These are phyloP conservation scores for Viridothelium virens DNA, from an alignment of 495 filamentous ascomycete genomes.

Conservation along the genomic window DNA sequence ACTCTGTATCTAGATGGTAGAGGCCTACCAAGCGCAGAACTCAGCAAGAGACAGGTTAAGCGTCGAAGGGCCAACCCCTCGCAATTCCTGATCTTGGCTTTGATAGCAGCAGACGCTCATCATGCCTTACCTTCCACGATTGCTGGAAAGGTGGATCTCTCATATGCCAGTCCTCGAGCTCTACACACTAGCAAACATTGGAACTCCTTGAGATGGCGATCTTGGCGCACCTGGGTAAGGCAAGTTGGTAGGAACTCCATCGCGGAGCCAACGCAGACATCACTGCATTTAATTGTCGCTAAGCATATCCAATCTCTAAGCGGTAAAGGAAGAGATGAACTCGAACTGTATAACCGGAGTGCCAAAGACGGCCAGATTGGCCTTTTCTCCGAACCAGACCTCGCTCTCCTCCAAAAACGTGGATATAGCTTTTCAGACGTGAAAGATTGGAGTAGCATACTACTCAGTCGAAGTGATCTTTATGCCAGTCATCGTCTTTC, in stretches of 20 bases:
- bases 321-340: conserved; percentile 1
- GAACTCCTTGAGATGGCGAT: neutral
- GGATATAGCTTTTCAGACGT: conserved; percentile 46
- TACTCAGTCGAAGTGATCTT: conserved; percentile 24
- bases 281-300: conserved; percentile 18
- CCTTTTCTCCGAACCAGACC: conserved; percentile 18
- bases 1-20: neutral
- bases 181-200: neutral
- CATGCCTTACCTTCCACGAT: neutral
- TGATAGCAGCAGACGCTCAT: neutral
- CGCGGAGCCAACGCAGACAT: neutral
- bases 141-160: neutral
- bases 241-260: neutral
- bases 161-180: neutral
- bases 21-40: neutral
- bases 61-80: neutral
- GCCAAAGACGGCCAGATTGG: neutral
- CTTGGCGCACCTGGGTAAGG: neutral
- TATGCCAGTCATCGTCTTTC: neutral
- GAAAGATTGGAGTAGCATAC: conserved; percentile 51
- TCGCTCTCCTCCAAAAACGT: conserved; percentile 34
- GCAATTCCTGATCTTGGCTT: neutral
- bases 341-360: neutral
- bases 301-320: conserved; percentile 15
- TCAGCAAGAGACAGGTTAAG: neutral